Percentiles rank a stretch among this genome's conserved stretches.
Evolutionary conservation across 257 asterid genomes (phyloP).

Genomic region (Forsythia viridissima): DNA sequence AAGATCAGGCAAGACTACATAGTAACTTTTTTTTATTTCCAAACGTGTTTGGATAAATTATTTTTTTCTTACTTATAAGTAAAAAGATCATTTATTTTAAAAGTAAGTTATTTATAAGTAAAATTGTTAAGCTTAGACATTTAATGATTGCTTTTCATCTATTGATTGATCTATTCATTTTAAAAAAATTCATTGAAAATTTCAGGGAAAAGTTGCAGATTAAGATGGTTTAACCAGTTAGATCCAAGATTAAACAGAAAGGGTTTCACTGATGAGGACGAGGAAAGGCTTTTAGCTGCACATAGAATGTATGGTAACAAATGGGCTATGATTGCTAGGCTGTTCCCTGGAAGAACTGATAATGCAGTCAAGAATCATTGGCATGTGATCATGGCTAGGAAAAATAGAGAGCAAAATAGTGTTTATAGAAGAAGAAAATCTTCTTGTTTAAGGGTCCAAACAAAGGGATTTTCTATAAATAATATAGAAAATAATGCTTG

Average conservation of each 20-base stretch:
- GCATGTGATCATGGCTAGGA: conserved; percentile 60
- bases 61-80: too few relatives aligned
- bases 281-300: conserved; percentile 47
- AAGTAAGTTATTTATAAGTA: too few relatives aligned
- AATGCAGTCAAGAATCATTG: conserved; percentile 65
- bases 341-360: conserved; percentile 57
- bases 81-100: too few relatives aligned
- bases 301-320: conserved; percentile 53
- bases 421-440: conserved; percentile 44
- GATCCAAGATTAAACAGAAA: conserved; percentile 50
- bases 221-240: conserved; percentile 61
- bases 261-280: conserved; percentile 54
- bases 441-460: background rate
- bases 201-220: conserved; percentile 54
- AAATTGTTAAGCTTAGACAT: background rate
- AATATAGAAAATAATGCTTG: conserved; percentile 18
- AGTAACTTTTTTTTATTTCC: background rate
- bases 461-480: conserved; percentile 13
- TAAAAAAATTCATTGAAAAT: background rate
- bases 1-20: conserved; percentile 41
- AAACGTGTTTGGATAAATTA: background rate
- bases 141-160: background rate
- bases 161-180: background rate
- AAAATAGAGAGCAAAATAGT: conserved; percentile 40
- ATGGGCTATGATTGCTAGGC: conserved; percentile 55